Evolutionary conservation across 139 green algal genomes (phyloP), one percentile per base, ranked within the genome.

Genomic region (Tetraselmis striata): DNA sequence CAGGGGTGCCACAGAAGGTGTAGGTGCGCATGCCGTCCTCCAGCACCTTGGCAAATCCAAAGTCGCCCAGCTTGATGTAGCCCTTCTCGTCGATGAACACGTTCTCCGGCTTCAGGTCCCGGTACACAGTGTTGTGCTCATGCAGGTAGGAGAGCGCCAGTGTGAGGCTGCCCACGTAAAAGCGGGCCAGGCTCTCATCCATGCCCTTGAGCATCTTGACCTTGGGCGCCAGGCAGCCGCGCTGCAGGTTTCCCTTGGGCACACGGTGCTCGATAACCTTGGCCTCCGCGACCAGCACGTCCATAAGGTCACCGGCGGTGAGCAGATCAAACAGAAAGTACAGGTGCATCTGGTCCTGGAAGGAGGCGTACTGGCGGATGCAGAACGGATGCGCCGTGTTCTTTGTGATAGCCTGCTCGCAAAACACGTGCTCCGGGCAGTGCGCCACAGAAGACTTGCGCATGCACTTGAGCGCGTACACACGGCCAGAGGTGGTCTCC

Each of bases 81-180:
- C 95, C 94, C 32, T 92, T 81, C 24, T 84, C n/a, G 77, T 97
- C 95, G 29, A 99, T 95, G 87, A 99, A 96, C 0, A 99, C 92
- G 84, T 99, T 99, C 84, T 99, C 96, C 0, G 96, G 96, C 90
- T 99, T 98, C 29, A 99, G 90, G 83, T 99, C 96, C 1, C 96
- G 91, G 85, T 98, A 98, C 26, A 98, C 92, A 59, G 97, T 97
- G 91, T 91, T 89, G 83, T 95, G 91, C 26, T 92, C 88, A 90
- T 99, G 96, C 74, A 99, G 89, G 90, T 98, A 98, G 85, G 98
- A 95, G 59, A 98, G 90, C 32, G 95, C 92, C 26, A 98, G 87
- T 82, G 96, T 91, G 27, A 99, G 91, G 88, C 87, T 94, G 23
- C 86, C 94, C 22, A 97, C 90, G 88, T 98, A 98, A 86, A 98